Evolutionary conservation across 2,329 filamentous ascomycete genomes (phyloP), one percentile per base, ranked within the genome.

Genomic region (Myriosclerotinia curreyana): DNA sequence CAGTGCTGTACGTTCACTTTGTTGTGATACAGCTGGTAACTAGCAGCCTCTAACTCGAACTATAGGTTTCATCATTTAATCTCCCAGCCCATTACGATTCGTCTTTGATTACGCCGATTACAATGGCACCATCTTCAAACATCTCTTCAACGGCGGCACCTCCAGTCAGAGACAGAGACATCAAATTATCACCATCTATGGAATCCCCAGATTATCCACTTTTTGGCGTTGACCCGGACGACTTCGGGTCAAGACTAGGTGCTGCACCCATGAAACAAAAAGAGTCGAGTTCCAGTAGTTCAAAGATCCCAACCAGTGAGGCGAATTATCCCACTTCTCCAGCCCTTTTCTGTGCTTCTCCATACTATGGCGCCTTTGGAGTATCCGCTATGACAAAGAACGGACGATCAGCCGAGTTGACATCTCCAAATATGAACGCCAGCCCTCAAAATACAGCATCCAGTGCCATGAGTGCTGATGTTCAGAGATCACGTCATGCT

Each of bases 11-110:
- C 49, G 70, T 72, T 63, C 56, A 48, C 46, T 3, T 52, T 2
- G n/a, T 42, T 28, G 9, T 20, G 31, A 25, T n/a, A 44, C 25
- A 31, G 7, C 17, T 28, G 20, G 38, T 15, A 22, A 46, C 2
- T 20, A 25, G 42, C n/a, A 62, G 28, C 11, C 9, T 64, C 61
- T 64, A 36, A 70, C 62, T 68, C 56, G 36, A 55, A 22, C 34
- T 60, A 34, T 61, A 74, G 71, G 71, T 71, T 42, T 73, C 72
- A 4, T 74, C 71, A 4, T 74, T 73, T 60, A 73, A 74, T 53
- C 55, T 72, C 46, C 71, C 72, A 20, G 66, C 66, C 2, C 54
- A 65, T 1, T 74, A 70, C 66, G 72, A 71, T 52, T 68, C 68
- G 7, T 66, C 67, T 50, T 66, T 74, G 14, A 65, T 69, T 15